Conservation (phyloP, 805 yeast species). For the Torulaspora maleeae region DNA sequence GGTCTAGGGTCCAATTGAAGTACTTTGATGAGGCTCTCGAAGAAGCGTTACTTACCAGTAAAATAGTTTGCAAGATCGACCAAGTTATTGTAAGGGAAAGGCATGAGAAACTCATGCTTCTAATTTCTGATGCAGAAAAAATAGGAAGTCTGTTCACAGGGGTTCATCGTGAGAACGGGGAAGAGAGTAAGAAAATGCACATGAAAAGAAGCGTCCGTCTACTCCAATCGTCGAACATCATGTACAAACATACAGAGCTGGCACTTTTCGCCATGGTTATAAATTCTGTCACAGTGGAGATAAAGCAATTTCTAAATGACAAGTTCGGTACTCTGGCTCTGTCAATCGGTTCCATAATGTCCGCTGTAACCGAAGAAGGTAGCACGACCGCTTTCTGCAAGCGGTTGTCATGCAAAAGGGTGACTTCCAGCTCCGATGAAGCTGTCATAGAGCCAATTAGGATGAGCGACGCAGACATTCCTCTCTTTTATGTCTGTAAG, state of each 20-base stretch:
- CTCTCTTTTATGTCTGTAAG: conserved; percentile 40
- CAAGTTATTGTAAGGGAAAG: conserved; percentile 7
- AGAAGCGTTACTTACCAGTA: conserved; percentile 9
- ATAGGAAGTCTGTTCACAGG: background rate
- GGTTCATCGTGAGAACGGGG: background rate
- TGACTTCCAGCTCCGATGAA: conserved; percentile 21
- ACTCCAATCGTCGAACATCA: conserved; percentile 25
- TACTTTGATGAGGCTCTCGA: conserved; percentile 12
- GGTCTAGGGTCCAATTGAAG: conserved; percentile 13
- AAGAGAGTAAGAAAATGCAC: conserved; percentile 4
- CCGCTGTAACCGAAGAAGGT: conserved; percentile 16
- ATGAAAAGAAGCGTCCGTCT: conserved; percentile 29
- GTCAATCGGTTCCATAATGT: conserved; percentile 6
- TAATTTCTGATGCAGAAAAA: conserved; percentile 3
- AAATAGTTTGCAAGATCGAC: conserved; percentile 5
- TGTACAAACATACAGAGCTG: conserved; percentile 17
- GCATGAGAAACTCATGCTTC: background rate
- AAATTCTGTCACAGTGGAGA: conserved; percentile 9
- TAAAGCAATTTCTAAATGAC: conserved; percentile 11
- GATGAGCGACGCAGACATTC: conserved; percentile 36
- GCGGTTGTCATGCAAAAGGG: conserved; percentile 15
- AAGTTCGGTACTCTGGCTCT: conserved; percentile 22
- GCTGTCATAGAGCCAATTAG: conserved; percentile 34
- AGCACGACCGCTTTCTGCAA: conserved; percentile 13
- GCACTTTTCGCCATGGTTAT: conserved; percentile 19